These are phyloP conservation scores for Auricularia sp. DNA, from an alignment of 768 basidiomycete genomes.

Conservation along the genomic window DNA sequence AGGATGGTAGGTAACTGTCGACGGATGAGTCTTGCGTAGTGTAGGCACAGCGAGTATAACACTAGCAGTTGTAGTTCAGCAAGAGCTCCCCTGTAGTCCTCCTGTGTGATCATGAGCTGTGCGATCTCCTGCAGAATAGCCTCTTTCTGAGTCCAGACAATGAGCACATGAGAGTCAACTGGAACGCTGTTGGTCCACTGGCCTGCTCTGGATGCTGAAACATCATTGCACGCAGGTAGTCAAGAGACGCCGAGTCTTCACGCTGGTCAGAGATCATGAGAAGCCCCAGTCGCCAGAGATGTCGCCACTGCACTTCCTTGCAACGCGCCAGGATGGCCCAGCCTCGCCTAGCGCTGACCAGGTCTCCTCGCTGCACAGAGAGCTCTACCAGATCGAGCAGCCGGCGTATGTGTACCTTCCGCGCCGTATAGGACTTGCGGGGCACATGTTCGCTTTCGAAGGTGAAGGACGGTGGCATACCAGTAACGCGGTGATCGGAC, in stretches of 20 bases:
- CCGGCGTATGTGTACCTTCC: conserved; percentile 65
- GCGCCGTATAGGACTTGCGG: conserved; percentile 35
- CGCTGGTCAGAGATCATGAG: conserved; percentile 34
- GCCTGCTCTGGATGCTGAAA: conserved; percentile 59
- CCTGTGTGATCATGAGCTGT: conserved; percentile 50
- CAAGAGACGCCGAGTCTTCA: conserved; percentile 24
- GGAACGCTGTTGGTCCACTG: conserved; percentile 16
- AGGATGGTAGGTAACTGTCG: conserved; percentile 71
- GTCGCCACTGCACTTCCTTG: conserved; percentile 66
- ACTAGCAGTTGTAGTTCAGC: conserved; percentile 80
- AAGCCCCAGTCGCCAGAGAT: conserved; percentile 61
- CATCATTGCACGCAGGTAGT: conserved; percentile 65
- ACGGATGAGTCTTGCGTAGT: conserved; percentile 7
- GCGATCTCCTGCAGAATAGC: conserved; percentile 65
- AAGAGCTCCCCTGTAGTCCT: conserved; percentile 57
- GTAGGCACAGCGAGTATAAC: not conserved
- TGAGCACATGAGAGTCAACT: conserved; percentile 3
- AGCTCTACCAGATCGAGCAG: conserved; percentile 68
- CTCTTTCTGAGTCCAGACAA: conserved; percentile 45
- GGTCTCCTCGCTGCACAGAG: conserved; percentile 57
- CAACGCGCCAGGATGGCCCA: conserved; percentile 72
- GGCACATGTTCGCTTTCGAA: not conserved
- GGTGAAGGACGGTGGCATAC: not conserved
- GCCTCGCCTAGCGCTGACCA: conserved; percentile 50
- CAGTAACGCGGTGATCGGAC: not conserved